Evolutionary conservation across 148 eudicot species (phyloP).

Genomic region (Simmondsia chinensis): DNA sequence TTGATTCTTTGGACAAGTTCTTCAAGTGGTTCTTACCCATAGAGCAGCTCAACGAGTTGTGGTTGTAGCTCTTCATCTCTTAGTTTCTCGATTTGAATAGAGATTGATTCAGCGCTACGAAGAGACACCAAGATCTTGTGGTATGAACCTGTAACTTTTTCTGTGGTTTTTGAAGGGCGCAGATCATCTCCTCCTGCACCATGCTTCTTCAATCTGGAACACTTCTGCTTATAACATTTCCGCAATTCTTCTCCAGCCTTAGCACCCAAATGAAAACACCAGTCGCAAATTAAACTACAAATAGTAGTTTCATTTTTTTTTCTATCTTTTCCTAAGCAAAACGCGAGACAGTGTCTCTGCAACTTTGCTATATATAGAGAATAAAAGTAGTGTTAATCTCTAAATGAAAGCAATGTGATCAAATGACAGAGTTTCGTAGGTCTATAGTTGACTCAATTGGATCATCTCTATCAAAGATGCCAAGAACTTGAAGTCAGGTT

Average conservation of each 20-base stretch:
- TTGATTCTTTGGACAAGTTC: no score
- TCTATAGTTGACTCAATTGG: no score
- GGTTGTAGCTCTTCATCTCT: slow-evolving; percentile 65
- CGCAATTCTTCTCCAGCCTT: slow-evolving; percentile 40
- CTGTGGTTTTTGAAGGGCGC: slow-evolving; percentile 15
- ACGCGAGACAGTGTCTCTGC: slow-evolving; percentile 2
- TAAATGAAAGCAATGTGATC: no score
- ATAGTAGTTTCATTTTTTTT: background rate
- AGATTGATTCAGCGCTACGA: slow-evolving; percentile 38
- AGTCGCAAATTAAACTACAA: background rate
- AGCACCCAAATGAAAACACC: background rate
- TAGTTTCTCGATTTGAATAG: slow-evolving; percentile 36
- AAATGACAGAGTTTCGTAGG: no score
- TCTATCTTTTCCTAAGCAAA: no score
- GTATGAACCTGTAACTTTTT: slow-evolving; percentile 27
- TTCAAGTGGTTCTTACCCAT: slow-evolving; percentile 26
- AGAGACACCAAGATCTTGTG: slow-evolving; percentile 27
- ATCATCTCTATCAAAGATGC: no score
- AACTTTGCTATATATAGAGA: no score
- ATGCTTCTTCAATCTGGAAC: slow-evolving; percentile 26
- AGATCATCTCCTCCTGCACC: slow-evolving; percentile 14
- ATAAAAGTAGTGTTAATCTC: no score
- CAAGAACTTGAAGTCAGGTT: no score
- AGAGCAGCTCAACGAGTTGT: slow-evolving; percentile 43
- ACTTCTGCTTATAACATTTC: slow-evolving; percentile 34